A percentile compares a stretch with the other conserved stretches of the same genome.
Conservation (phyloP, 768 basidiomycete species). For the Hericium rajendrae region DNA sequence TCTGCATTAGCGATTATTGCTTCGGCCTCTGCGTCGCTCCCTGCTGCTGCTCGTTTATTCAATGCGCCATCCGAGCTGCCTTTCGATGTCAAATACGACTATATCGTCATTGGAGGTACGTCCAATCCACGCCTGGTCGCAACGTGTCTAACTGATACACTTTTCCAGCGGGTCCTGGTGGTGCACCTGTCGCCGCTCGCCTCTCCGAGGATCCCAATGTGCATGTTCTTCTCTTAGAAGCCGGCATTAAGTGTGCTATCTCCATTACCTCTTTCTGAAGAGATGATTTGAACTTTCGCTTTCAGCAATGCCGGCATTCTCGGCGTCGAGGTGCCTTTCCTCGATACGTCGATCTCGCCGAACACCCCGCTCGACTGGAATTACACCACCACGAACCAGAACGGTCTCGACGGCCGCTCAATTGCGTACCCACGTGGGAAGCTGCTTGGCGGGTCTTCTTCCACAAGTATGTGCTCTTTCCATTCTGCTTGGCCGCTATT, state of each 20-base stretch:
- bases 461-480: not conserved
- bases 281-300: not conserved
- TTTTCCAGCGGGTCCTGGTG: not conserved
- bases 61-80: conserved; percentile 2
- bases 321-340: not conserved
- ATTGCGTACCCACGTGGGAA: conserved; percentile 1
- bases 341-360: not conserved
- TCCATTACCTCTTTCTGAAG: too few species aligned
- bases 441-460: conserved; percentile 1
- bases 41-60: not conserved
- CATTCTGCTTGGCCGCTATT: not conserved
- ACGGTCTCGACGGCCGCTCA: conserved; percentile 1
- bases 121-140: not conserved
- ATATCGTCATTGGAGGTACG: conserved; percentile 4
- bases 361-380: conserved; percentile 1
- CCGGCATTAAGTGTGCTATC: not conserved
- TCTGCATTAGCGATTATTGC: too few species aligned
- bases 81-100: not conserved
- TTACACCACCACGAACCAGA: conserved; percentile 1
- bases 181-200: not conserved
- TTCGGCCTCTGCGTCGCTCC: too few species aligned
- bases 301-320: not conserved
- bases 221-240: not conserved
- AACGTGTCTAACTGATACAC: not conserved
- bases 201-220: not conserved